phyloP scores from a whole-genome alignment of 148 eudicot species.

The Oxyria digyna region DNA sequence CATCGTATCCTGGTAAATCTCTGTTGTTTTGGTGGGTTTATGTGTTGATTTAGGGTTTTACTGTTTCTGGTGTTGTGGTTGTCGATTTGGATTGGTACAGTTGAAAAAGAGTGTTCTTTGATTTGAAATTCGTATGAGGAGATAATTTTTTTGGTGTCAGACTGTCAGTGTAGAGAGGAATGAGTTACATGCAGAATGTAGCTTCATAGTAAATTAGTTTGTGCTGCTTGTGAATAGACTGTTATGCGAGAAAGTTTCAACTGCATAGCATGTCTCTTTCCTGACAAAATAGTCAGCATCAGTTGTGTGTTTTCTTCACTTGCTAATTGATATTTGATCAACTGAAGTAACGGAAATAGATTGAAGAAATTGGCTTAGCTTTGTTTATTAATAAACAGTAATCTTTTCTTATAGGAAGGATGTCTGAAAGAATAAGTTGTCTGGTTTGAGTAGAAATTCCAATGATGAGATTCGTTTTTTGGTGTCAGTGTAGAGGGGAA shows the following conservation, averaged over 20 bases:
- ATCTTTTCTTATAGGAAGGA: neutral
- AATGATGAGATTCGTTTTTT: neutral
- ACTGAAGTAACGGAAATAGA: neutral
- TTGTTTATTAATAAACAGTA: neutral
- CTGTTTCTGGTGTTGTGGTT: neutral
- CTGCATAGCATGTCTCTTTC: neutral
- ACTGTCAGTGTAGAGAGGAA: neutral
- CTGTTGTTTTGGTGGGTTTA: neutral
- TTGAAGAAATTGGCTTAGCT: neutral
- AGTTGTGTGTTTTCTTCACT: neutral
- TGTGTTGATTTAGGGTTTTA: neutral
- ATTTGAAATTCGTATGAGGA: neutral
- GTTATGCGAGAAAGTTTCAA: neutral
- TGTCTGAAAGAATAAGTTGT: neutral
- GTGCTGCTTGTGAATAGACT: neutral
- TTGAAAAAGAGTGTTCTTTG: neutral
- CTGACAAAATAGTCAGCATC: neutral
- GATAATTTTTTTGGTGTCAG: neutral
- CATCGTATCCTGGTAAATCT: conserved; percentile 14
- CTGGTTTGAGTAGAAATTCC: neutral
- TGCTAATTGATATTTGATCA: neutral
- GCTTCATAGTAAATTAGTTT: neutral
- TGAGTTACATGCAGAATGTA: neutral
- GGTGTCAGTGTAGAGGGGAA: neutral
- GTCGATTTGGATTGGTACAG: neutral